These are phyloP conservation scores for Microbotryum violaceum DNA, from an alignment of 1,284 basidiomycete genomes.

Conservation along the genomic window DNA sequence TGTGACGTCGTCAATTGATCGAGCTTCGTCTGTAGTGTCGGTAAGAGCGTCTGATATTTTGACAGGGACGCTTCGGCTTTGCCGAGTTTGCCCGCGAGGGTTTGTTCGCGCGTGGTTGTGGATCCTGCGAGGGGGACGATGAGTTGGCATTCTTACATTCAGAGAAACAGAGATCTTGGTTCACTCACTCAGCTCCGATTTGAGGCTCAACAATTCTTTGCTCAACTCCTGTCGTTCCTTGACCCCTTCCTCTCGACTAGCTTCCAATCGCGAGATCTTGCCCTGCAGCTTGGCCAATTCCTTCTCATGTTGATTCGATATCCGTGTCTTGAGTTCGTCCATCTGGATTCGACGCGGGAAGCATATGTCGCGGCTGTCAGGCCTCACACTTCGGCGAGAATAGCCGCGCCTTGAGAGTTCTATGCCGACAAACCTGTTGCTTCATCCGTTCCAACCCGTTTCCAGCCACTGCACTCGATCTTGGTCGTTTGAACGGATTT, in stretches of 20 bases:
- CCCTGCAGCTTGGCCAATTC: constrained; percentile 13
- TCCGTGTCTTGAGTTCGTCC: constrained; percentile 17
- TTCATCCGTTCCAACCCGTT: constrained; percentile 14
- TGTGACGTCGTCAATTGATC: constrained; percentile 16
- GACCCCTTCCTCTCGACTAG: not conserved
- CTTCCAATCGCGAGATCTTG: constrained; percentile 13
- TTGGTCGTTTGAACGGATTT: constrained; percentile 6
- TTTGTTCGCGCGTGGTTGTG: constrained; percentile 9
- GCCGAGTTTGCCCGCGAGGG: constrained; percentile 14
- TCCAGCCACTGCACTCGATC: not conserved
- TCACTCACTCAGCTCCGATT: constrained; percentile 22
- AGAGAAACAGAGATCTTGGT: not conserved
- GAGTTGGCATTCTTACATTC: not conserved
- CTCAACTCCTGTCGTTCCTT: constrained; percentile 10
- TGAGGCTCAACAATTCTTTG: constrained; percentile 13
- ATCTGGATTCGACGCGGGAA: constrained; percentile 6
- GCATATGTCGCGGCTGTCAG: not conserved
- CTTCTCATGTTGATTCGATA: constrained; percentile 12
- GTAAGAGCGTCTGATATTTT: constrained; percentile 23
- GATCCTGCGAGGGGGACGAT: not conserved
- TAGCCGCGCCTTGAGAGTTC: not conserved
- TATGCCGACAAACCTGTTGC: constrained; percentile 8
- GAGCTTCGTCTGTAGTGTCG: constrained; percentile 23
- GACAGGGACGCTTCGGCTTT: constrained; percentile 15
- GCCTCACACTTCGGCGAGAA: too few species aligned